Percentiles rank a stretch among this genome's conserved stretches.
Conservation (phyloP, 1,284 basidiomycete species). For the Peniophora sp. region DNA sequence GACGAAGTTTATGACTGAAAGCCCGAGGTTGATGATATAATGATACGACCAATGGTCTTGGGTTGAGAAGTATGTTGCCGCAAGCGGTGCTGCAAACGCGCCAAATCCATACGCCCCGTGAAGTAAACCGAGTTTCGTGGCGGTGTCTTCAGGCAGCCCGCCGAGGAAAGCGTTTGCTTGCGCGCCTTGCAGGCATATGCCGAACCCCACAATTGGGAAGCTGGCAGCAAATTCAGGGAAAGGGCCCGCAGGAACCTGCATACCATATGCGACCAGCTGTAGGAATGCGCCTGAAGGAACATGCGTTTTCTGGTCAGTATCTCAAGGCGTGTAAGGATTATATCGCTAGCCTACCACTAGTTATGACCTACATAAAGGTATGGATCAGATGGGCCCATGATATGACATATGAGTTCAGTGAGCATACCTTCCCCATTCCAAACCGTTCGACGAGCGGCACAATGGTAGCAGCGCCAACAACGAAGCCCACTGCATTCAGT, state of each 20-base stretch:
- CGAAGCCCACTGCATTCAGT: constrained; percentile 46
- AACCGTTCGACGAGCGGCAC: neutral
- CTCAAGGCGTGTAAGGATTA: too few relatives aligned
- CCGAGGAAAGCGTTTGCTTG: constrained; percentile 48
- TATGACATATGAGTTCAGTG: constrained; percentile 36
- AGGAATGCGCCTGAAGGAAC: neutral
- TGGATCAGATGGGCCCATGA: too few relatives aligned
- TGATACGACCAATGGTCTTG: constrained; percentile 45
- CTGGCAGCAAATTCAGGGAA: constrained; percentile 54
- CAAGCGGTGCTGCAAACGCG: constrained; percentile 58
- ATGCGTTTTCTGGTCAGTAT: constrained; percentile 32
- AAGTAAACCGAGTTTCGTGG: constrained; percentile 52
- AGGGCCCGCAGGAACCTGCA: constrained; percentile 49
- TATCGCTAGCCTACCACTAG: too few relatives aligned
- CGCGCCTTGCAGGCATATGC: constrained; percentile 43
- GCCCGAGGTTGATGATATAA: constrained; percentile 51
- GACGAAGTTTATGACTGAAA: constrained; percentile 39
- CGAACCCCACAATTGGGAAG: constrained; percentile 54
- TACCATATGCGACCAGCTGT: constrained; percentile 33
- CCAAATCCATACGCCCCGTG: constrained; percentile 48
- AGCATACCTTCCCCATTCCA: neutral
- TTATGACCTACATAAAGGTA: too few relatives aligned
- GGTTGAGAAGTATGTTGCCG: constrained; percentile 60
- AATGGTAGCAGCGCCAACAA: constrained; percentile 40
- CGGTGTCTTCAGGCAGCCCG: constrained; percentile 32